phyloP scores from a whole-genome alignment of 2,329 filamentous ascomycete genomes.

The Cordyceps fumosorosea region DNA sequence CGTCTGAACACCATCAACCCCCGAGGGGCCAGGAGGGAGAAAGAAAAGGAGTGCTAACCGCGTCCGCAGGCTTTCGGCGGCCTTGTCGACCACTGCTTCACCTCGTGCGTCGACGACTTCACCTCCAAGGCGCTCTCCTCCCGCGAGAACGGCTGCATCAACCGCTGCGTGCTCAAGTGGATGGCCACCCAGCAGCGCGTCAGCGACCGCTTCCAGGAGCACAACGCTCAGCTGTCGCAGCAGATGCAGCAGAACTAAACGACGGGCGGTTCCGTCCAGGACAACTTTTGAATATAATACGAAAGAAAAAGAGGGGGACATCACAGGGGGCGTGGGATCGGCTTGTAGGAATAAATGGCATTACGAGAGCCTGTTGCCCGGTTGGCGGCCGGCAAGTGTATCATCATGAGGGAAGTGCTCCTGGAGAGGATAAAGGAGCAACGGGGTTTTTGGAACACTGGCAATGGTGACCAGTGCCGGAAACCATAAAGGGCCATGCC shows the following conservation, averaged over 20 bases:
- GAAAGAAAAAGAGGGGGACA: not conserved
- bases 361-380: too few species aligned
- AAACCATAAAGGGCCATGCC: not conserved
- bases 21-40: not conserved
- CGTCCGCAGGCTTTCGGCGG: constrained; percentile 29
- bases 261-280: not conserved
- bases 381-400: not conserved
- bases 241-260: constrained; percentile 43
- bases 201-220: constrained; percentile 79
- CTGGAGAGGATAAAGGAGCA: not conserved
- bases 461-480: not conserved
- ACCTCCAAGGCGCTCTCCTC: constrained; percentile 88
- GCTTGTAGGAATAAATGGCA: not conserved
- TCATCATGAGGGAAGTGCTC: not conserved
- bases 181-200: constrained; percentile 87
- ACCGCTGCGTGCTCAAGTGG: constrained; percentile 93
- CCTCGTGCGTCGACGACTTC: constrained; percentile 96
- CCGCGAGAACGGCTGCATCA: constrained; percentile 85
- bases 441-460: not conserved
- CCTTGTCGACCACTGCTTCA: constrained; percentile 80
- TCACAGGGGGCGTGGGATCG: not conserved
- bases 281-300: not conserved
- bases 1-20: constrained; percentile 28
- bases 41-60: not conserved
- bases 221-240: constrained; percentile 55